Evolutionary conservation across 2,329 filamentous ascomycete species (phyloP).

Genomic region (Periglandula ipomoeae): DNA sequence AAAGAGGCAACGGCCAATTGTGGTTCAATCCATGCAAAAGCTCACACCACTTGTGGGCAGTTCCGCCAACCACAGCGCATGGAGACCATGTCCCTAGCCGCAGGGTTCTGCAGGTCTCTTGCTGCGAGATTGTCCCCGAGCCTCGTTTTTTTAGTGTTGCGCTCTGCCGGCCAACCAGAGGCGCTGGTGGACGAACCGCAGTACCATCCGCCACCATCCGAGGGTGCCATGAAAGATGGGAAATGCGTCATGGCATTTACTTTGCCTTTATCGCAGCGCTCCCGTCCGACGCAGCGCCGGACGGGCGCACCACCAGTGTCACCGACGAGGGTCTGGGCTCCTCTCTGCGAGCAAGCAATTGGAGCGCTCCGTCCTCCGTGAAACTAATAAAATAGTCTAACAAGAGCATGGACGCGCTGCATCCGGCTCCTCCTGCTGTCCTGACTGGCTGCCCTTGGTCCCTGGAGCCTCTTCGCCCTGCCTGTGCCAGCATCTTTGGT

Average conservation of each 20-base stretch:
- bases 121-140: not conserved
- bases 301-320: no score
- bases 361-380: not conserved
- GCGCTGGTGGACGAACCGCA: not conserved
- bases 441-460: not conserved
- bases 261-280: conserved; percentile 3
- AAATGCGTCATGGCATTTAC: conserved; percentile 19
- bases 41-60: no score
- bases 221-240: conserved; percentile 15
- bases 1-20: no score
- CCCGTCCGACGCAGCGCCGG: not conserved
- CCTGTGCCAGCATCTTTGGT: not conserved
- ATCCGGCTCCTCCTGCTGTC: not conserved
- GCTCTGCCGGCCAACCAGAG: conserved; percentile 6
- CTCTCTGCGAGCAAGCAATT: no score
- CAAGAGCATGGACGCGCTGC: no score
- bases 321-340: no score
- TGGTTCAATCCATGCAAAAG: not conserved
- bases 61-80: no score
- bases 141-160: not conserved
- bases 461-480: not conserved
- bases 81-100: not conserved
- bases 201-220: conserved; percentile 1
- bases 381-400: not conserved
- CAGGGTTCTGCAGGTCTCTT: not conserved